Conservation (phyloP, 768 basidiomycete species). For the Melanogaster broomeanus region DNA sequence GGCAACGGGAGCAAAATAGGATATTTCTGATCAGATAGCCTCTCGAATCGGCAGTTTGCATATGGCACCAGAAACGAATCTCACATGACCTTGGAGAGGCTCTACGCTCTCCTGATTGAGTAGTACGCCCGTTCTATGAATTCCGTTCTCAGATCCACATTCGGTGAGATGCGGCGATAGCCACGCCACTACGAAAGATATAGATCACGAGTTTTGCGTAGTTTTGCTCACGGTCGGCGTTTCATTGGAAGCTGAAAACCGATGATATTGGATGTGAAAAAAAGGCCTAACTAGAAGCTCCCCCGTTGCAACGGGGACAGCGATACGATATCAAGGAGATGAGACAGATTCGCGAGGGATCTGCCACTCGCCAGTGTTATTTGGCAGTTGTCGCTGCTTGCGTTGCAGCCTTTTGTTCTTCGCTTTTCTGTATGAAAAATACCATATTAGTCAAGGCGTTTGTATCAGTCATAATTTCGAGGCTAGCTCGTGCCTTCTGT, state of each 20-base stretch:
- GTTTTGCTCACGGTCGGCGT: background rate
- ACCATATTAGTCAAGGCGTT: conserved; percentile 7
- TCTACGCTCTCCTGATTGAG: conserved; percentile 17
- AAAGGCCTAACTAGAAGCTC: conserved; percentile 10
- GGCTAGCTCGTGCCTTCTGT: conserved; percentile 61
- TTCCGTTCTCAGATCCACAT: conserved; percentile 18
- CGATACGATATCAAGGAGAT: background rate
- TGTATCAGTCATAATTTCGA: conserved; percentile 3
- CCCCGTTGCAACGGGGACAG: conserved; percentile 7
- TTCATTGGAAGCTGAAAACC: background rate
- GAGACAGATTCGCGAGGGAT: conserved; percentile 14
- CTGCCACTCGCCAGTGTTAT: conserved; percentile 34
- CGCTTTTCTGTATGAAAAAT: conserved; percentile 47
- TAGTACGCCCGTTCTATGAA: background rate
- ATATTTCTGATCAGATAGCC: conserved; percentile 14
- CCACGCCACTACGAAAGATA: conserved; percentile 16
- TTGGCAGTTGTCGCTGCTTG: conserved; percentile 26
- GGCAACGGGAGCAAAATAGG: conserved; percentile 8
- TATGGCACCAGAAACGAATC: conserved; percentile 3
- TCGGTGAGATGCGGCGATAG: conserved; percentile 25
- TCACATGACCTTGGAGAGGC: conserved; percentile 5
- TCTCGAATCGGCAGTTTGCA: conserved; percentile 9
- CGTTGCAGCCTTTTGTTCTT: conserved; percentile 45
- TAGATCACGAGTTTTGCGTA: background rate
- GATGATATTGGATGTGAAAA: conserved; percentile 18